A percentile compares a stretch with the other conserved stretches of the same genome.
Evolutionary conservation across 2,329 filamentous ascomycete species (phyloP).

Genomic region (Cladosporium sp.): DNA sequence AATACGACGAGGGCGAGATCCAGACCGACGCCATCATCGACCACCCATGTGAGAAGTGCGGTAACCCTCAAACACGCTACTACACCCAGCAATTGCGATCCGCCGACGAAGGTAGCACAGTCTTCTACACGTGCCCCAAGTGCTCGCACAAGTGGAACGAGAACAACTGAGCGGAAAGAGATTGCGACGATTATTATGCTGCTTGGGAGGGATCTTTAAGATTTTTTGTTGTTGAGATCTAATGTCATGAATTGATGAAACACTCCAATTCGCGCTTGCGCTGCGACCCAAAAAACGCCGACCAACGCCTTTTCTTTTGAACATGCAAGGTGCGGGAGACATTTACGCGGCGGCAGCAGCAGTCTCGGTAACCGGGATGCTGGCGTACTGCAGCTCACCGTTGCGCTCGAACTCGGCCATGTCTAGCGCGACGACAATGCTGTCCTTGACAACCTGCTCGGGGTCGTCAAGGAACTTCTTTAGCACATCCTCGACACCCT

Average conservation of each 20-base stretch:
- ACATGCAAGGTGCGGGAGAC: not conserved
- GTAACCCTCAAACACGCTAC: slow-evolving; percentile 78
- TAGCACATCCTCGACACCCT: slow-evolving; percentile 84
- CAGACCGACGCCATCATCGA: slow-evolving; percentile 67
- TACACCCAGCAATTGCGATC: slow-evolving; percentile 83
- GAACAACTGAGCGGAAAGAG: slow-evolving; percentile 58
- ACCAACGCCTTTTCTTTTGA: slow-evolving; percentile 8
- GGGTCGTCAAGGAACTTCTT: slow-evolving; percentile 84
- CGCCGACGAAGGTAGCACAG: slow-evolving; percentile 92
- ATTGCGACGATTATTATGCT: not conserved
- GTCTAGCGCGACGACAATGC: slow-evolving; percentile 90
- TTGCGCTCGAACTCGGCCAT: slow-evolving; percentile 97
- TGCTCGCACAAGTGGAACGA: slow-evolving; percentile 76
- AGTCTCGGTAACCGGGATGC: slow-evolving; percentile 62
- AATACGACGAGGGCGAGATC: slow-evolving; percentile 70
- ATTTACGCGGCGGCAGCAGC: slow-evolving; percentile 19
- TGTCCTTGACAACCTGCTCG: slow-evolving; percentile 91
- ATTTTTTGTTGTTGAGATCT: slow-evolving; percentile 3
- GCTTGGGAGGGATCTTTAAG: not conserved
- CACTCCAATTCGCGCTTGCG: not conserved
- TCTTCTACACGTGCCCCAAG: slow-evolving; percentile 80
- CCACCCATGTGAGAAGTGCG: slow-evolving; percentile 78
- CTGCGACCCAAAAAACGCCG: slow-evolving; percentile 9
- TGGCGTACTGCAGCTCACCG: slow-evolving; percentile 85
- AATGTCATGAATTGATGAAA: slow-evolving; percentile 17